phyloP scores from a whole-genome alignment of 2,329 filamentous ascomycete genomes.

The Colletotrichum echinochloae region DNA sequence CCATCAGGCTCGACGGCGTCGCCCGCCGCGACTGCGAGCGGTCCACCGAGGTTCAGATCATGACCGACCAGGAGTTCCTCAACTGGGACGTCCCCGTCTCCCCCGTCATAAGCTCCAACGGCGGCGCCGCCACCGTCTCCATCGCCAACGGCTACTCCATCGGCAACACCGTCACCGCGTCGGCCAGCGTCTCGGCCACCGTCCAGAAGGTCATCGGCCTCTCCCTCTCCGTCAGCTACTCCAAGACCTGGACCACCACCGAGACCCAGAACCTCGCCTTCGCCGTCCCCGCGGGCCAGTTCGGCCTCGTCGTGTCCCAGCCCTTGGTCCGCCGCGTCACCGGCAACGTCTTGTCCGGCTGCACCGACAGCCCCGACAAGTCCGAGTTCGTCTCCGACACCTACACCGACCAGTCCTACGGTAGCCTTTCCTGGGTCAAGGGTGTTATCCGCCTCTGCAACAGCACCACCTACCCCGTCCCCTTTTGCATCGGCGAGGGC shows the following conservation, averaged over 20 bases:
- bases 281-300: conserved; percentile 51
- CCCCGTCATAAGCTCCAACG: conserved; percentile 48
- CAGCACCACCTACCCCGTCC: conserved; percentile 51
- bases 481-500: conserved; percentile 53
- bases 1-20: conserved; percentile 1
- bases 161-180: conserved; percentile 48
- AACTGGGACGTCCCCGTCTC: conserved; percentile 56
- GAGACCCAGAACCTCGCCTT: conserved; percentile 49
- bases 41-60: conserved; percentile 45
- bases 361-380: conserved; percentile 47
- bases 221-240: conserved; percentile 43
- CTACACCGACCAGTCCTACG: conserved; percentile 49
- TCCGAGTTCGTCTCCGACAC: conserved; percentile 50
- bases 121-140: conserved; percentile 47
- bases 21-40: conserved; percentile 40
- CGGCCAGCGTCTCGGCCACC: conserved; percentile 41
- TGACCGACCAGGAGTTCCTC: conserved; percentile 47
- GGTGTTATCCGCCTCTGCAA: conserved; percentile 54
- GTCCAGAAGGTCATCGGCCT: conserved; percentile 45
- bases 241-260: conserved; percentile 48
- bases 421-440: conserved; percentile 53
- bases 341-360: conserved; percentile 52
- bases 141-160: conserved; percentile 51
- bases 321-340: conserved; percentile 48
- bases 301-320: conserved; percentile 55